A percentile compares a stretch with the other conserved stretches of the same genome.
Evolutionary conservation across 352 stramenopile genomes (phyloP).

Genomic region (Pythium aphanidermatum): DNA sequence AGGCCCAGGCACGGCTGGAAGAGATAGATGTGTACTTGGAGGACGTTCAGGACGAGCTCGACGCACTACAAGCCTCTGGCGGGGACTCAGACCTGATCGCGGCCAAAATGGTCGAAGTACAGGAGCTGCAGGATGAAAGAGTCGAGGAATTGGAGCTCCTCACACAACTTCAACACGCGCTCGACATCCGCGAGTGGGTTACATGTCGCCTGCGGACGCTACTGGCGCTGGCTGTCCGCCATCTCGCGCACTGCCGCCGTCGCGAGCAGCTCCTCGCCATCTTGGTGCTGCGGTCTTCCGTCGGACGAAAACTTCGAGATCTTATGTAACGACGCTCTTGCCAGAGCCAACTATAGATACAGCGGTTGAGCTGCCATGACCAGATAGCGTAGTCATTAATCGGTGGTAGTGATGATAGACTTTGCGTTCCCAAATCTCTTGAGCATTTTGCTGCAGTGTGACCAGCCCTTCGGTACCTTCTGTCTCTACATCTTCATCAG

Average conservation of each 20-base stretch:
- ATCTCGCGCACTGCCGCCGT: slow-evolving; percentile 33
- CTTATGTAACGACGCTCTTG: too few species aligned
- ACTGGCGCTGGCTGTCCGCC: slow-evolving; percentile 31
- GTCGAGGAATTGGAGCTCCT: slow-evolving; percentile 53
- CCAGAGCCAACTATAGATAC: too few species aligned
- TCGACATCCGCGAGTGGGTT: slow-evolving; percentile 34
- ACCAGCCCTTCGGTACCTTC: too few species aligned
- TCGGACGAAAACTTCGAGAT: too few species aligned
- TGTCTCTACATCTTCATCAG: too few species aligned
- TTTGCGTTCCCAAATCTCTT: too few species aligned
- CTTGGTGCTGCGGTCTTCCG: slow-evolving; percentile 42
- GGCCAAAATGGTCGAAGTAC: slow-evolving; percentile 35
- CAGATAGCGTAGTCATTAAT: too few species aligned
- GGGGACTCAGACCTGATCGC: slow-evolving; percentile 1
- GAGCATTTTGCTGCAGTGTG: too few species aligned
- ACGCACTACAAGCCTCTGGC: slow-evolving; percentile 21
- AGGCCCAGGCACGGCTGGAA: slow-evolving; percentile 40
- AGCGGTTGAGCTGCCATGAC: too few species aligned
- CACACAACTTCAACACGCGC: slow-evolving; percentile 39
- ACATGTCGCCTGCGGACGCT: slow-evolving; percentile 36
- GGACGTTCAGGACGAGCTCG: slow-evolving; percentile 41
- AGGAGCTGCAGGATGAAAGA: slow-evolving; percentile 57
- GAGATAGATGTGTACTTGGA: slow-evolving; percentile 62
- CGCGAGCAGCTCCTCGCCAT: slow-evolving; percentile 49
- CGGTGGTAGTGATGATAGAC: too few species aligned